Base-by-base conservation (phyloP, 2,329 filamentous ascomycete species). In the Colletotrichum lindemuthianum region DNA sequence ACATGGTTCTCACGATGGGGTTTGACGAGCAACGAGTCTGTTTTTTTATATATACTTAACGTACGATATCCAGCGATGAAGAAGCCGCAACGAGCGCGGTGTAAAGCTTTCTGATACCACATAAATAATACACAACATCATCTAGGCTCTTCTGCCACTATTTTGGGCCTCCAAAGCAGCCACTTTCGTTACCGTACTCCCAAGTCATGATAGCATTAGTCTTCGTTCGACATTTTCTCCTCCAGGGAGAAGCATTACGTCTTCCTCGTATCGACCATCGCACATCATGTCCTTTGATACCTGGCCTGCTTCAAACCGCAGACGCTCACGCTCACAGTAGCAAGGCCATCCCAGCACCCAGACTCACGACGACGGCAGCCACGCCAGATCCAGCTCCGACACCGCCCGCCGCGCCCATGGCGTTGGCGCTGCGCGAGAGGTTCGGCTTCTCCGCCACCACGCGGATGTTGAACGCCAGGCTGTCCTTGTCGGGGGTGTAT, bases 391-490 rank as follows among this genome's bases (percentile, higher is more conserved):
- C 52, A 2, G 24, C 6, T 2, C 33, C 53, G 13, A 53, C 2
- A 2, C 39, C 53, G 7, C 47, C 59, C 2, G 53, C 52, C 34
- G 53, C 48, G 15, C 47, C 63, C 59, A 63, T 49, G 13, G 44
- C 52, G 16, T 58, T 54, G 10, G 50, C 63, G 32, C 52, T 58
- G 8, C 43, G 48, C 12, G 61, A 43, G 6, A 67, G 40, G 6
- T 44, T 63, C 1, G 76, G 75, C 41, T 68, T 69, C n/a, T 68
- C 67, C 3, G 77, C 77, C 59, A 72, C 69, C 6, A 80, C 78
- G 8, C 66, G 67, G 11, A 80, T 61, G 15, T 76, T 75, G 37
- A 75, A 66, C 33, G 70, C 78, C 15, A 73, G 59, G 8, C 61
- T 69, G 60, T 80, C 76, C 40, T 74, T 67, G 32, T 66, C 69